A percentile compares a stretch with the other conserved stretches of the same genome.
phyloP scores from a whole-genome alignment of 768 basidiomycete species.

The Mycena galopus region DNA sequence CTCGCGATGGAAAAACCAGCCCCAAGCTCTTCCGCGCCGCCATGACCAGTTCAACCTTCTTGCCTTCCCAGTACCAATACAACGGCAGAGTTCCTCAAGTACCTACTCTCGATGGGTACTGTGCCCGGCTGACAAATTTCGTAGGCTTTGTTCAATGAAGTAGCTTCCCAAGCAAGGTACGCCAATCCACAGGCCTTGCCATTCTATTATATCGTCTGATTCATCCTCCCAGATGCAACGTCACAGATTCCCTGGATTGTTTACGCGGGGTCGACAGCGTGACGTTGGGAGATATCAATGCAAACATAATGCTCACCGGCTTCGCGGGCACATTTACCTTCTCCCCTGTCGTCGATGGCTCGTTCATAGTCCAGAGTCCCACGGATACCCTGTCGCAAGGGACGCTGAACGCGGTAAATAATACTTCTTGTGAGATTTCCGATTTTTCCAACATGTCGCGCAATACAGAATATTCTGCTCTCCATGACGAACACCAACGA shows the following conservation, averaged over 20 bases:
- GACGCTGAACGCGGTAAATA: constrained; percentile 43
- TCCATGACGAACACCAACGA: constrained; percentile 43
- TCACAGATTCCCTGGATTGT: not conserved
- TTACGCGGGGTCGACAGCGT: constrained; percentile 14
- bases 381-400: constrained; percentile 42
- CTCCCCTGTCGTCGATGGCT: constrained; percentile 48
- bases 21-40: constrained; percentile 44
- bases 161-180: constrained; percentile 20
- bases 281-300: constrained; percentile 39
- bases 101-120: too few relatives aligned
- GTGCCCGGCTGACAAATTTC: not conserved
- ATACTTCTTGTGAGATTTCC: not conserved
- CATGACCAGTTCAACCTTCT: constrained; percentile 46
- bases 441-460: not conserved
- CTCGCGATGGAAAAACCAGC: constrained; percentile 46
- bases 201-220: constrained; percentile 5
- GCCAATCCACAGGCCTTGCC: not conserved
- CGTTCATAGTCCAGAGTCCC: constrained; percentile 48
- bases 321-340: constrained; percentile 43
- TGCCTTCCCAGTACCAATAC: constrained; percentile 48
- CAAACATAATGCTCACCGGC: constrained; percentile 18
- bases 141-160: constrained; percentile 6
- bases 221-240: not conserved
- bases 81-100: constrained; percentile 41
- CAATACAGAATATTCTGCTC: constrained; percentile 31